Percentiles rank a stretch among this genome's conserved stretches.
Evolutionary conservation across 805 yeast genomes (phyloP).

Genomic region (Wickerhamomyces sydowiorum): DNA sequence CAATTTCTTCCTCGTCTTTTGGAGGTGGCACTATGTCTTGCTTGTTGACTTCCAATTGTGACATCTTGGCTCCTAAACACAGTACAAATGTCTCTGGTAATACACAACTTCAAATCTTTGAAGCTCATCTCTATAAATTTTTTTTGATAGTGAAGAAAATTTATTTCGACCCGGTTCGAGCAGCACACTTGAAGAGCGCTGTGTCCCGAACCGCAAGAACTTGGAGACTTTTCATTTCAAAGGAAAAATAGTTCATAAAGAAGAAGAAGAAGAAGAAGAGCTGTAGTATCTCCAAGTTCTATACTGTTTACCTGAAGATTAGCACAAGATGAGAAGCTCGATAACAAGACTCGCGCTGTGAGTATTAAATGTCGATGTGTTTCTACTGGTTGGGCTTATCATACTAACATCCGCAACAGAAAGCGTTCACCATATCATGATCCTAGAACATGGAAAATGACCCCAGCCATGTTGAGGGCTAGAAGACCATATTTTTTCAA

Average conservation of each 20-base stretch:
- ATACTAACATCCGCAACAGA: conserved; percentile 10
- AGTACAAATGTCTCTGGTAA: no score
- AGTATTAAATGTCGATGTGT: background rate
- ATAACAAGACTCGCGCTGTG: background rate
- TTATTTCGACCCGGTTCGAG: conserved; percentile 1
- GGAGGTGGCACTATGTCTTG: conserved; percentile 38
- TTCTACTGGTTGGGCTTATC: background rate
- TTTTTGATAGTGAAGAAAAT: background rate
- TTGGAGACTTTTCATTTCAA: background rate
- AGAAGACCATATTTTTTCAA: conserved; percentile 80
- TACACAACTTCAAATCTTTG: background rate
- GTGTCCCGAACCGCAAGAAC: background rate
- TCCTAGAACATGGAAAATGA: conserved; percentile 74
- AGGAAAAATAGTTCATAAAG: background rate
- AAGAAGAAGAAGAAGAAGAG: background rate
- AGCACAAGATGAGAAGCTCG: background rate
- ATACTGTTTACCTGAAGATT: background rate
- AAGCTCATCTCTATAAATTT: conserved; percentile 1
- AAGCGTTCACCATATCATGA: conserved; percentile 47
- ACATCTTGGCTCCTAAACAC: background rate
- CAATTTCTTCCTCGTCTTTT: conserved; percentile 80
- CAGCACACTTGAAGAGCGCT: background rate
- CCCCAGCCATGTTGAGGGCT: conserved; percentile 90
- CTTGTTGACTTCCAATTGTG: background rate
- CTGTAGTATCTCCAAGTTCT: background rate